A percentile compares a stretch with the other conserved stretches of the same genome.
Evolutionary conservation across 176 grass and related monocot genomes (phyloP).

Genomic region (Lolium perenne): DNA sequence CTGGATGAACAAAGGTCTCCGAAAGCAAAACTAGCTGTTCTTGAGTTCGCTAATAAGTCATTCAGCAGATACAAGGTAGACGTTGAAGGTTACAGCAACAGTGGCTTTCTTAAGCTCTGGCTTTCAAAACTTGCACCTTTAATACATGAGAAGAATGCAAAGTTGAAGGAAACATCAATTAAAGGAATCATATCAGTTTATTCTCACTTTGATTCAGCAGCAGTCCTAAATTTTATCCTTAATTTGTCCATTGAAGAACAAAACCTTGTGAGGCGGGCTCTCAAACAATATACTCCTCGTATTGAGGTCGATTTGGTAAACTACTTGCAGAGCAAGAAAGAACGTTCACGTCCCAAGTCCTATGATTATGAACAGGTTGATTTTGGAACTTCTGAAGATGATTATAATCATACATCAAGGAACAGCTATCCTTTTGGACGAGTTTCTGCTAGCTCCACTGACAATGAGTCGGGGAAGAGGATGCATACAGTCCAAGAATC

Average conservation of each 20-base stretch:
- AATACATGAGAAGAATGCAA: slow-evolving; percentile 85
- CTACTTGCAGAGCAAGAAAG: slow-evolving; percentile 95
- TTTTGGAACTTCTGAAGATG: slow-evolving; percentile 84
- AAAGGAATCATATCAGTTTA: slow-evolving; percentile 91
- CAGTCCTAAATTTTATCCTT: slow-evolving; percentile 88
- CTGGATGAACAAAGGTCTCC: slow-evolving; percentile 92
- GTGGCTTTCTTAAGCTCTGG: slow-evolving; percentile 88
- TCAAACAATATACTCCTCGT: slow-evolving; percentile 91
- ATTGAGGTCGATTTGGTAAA: slow-evolving; percentile 94
- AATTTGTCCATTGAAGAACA: slow-evolving; percentile 83
- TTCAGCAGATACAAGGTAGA: slow-evolving; percentile 70
- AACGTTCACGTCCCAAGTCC: slow-evolving; percentile 71
- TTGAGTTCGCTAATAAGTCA: slow-evolving; percentile 83
- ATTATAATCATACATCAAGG: slow-evolving; percentile 58
- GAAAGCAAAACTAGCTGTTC: slow-evolving; percentile 85
- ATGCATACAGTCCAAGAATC: slow-evolving; percentile 53
- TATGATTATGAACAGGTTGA: slow-evolving; percentile 88
- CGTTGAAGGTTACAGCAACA: slow-evolving; percentile 76
- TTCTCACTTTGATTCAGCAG: slow-evolving; percentile 79
- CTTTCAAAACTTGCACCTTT: slow-evolving; percentile 86
- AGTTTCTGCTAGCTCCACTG: slow-evolving; percentile 61
- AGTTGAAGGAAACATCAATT: slow-evolving; percentile 88
- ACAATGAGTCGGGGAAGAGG: slow-evolving; percentile 54
- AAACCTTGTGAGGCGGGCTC: slow-evolving; percentile 73
- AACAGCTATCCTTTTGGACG: slow-evolving; percentile 64